phyloP scores from a whole-genome alignment of 1,284 basidiomycete species.

The Gomphus bonarii region DNA sequence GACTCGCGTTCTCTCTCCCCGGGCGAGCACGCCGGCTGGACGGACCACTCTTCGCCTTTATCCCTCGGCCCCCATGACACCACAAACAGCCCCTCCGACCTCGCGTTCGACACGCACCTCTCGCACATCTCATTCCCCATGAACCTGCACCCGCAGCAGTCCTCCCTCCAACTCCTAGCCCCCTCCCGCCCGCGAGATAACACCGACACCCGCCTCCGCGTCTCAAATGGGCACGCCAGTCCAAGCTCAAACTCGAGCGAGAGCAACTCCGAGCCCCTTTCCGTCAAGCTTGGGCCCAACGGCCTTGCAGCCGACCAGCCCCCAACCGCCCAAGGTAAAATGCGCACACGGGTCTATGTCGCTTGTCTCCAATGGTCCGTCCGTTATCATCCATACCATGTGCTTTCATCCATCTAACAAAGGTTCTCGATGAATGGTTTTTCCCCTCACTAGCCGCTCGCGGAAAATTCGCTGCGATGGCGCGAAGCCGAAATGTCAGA shows the following conservation, averaged over 20 bases:
- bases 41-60: conserved; percentile 3
- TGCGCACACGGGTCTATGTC: conserved; percentile 62
- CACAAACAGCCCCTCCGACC: background rate
- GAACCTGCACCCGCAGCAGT: background rate
- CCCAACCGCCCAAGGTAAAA: conserved; percentile 64
- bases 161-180: background rate
- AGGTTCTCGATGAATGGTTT: background rate
- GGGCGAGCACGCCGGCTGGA: conserved; percentile 2
- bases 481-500: conserved; percentile 61
- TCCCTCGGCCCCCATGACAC: background rate
- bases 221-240: background rate
- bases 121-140: conserved; percentile 1
- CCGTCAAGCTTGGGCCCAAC: conserved; percentile 9
- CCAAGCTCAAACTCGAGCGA: background rate
- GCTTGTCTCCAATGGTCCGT: conserved; percentile 66
- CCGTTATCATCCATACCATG: background rate
- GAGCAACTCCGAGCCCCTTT: background rate
- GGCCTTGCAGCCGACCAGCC: conserved; percentile 57
- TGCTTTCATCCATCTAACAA: background rate
- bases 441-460: conserved; percentile 39
- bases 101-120: background rate
- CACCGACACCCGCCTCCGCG: background rate
- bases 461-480: conserved; percentile 77
- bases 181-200: background rate
- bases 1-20: background rate